Evolutionary conservation across 2,329 filamentous ascomycete genomes (phyloP).

Genomic region (Scedosporium boydii): DNA sequence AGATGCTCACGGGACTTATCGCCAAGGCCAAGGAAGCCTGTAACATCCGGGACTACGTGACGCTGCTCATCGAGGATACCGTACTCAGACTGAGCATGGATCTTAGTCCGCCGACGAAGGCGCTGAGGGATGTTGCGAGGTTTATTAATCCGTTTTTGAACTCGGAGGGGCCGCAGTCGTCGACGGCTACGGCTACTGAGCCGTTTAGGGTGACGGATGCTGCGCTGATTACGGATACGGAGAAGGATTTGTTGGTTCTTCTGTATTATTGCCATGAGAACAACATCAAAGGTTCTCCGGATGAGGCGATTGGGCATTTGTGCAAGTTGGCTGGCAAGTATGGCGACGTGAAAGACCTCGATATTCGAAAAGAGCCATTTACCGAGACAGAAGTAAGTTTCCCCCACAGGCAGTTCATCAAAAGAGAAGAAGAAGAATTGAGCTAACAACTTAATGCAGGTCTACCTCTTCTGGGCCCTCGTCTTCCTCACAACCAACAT

Average conservation of each 20-base stretch:
- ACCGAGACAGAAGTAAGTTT: slow-evolving; percentile 11
- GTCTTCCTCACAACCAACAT: slow-evolving; percentile 4
- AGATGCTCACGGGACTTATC: not conserved
- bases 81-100: slow-evolving; percentile 6
- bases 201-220: slow-evolving; percentile 9
- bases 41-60: slow-evolving; percentile 11
- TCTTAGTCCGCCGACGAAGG: not conserved
- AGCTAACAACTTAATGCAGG: not conserved
- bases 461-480: slow-evolving; percentile 10
- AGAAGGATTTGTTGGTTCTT: slow-evolving; percentile 12
- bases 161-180: not conserved
- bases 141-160: slow-evolving; percentile 11
- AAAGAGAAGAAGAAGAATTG: too few species aligned
- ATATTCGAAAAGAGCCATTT: slow-evolving; percentile 10
- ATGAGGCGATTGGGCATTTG: slow-evolving; percentile 10
- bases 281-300: slow-evolving; percentile 2
- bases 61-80: slow-evolving; percentile 8
- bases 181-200: not conserved
- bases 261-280: slow-evolving; percentile 10
- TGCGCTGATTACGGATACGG: slow-evolving; percentile 7
- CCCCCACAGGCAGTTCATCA: slow-evolving; percentile 1
- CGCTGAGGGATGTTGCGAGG: slow-evolving; percentile 7
- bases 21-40: slow-evolving; percentile 6
- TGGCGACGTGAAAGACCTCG: slow-evolving; percentile 9
- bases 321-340: slow-evolving; percentile 7